These are phyloP conservation scores for Neurospora sp. DNA, from an alignment of 495 filamentous ascomycete genomes.

Conservation along the genomic window DNA sequence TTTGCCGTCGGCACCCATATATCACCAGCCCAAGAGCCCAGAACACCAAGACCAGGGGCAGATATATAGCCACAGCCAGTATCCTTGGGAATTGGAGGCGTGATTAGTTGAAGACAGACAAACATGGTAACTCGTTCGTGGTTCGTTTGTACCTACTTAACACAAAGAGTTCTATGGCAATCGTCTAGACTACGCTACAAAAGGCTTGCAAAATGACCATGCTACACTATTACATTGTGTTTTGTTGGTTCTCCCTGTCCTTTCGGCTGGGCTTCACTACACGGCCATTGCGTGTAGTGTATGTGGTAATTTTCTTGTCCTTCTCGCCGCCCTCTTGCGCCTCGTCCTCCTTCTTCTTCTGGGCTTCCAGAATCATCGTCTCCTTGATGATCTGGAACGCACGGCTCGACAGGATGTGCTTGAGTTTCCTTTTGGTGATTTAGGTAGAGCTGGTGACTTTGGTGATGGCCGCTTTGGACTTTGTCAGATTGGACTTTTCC, in stretches of 20 bases:
- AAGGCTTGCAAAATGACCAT: too few relatives aligned
- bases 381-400: background rate
- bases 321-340: background rate
- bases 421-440: too few relatives aligned
- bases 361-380: background rate
- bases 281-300: too few relatives aligned
- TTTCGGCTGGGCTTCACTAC: too few relatives aligned
- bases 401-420: background rate
- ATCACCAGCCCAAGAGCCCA: background rate
- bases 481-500: too few relatives aligned
- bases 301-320: background rate
- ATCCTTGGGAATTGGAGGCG: background rate
- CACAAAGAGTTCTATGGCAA: too few relatives aligned
- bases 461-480: background rate
- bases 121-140: background rate
- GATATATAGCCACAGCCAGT: background rate
- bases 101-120: background rate
- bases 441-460: background rate
- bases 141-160: too few relatives aligned
- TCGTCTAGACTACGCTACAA: too few relatives aligned
- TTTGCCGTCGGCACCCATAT: background rate
- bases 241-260: too few relatives aligned
- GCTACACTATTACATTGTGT: too few relatives aligned
- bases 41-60: background rate
- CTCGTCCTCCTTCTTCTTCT: background rate